Percentiles rank a stretch among this genome's conserved stretches.
Conservation (phyloP, 2,329 filamentous ascomycete genomes). For the Xenosphaeropsis pyriputrescens region DNA sequence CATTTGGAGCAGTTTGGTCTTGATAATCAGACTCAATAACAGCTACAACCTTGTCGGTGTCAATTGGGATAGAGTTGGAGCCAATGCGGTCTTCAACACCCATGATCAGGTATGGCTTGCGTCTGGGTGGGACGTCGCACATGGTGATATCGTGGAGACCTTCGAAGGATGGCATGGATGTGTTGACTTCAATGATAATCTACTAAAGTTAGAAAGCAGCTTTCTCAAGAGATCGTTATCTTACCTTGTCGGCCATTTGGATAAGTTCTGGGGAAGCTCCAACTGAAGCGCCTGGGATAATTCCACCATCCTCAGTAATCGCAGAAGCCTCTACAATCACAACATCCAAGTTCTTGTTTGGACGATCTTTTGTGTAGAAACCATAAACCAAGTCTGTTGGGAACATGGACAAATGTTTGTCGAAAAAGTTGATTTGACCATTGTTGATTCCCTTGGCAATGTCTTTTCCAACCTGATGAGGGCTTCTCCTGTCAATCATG, state of each 20-base stretch:
- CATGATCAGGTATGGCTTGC: conserved; percentile 81
- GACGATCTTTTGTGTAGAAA: conserved; percentile 71
- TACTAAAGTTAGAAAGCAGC: conserved; percentile 7
- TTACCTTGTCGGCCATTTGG: conserved; percentile 75
- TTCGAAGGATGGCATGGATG: conserved; percentile 68
- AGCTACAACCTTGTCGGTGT: conserved; percentile 72
- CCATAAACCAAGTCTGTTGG: conserved; percentile 76
- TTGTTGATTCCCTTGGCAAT: conserved; percentile 86
- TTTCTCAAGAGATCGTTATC: not conserved
- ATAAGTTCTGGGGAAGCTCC: conserved; percentile 76
- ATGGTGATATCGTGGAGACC: conserved; percentile 85
- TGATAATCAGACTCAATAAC: conserved; percentile 76
- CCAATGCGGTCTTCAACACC: conserved; percentile 77
- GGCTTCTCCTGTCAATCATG: conserved; percentile 77
- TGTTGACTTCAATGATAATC: conserved; percentile 89
- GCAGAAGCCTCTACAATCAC: conserved; percentile 75
- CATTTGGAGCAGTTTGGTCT: conserved; percentile 56
- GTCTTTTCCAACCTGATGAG: conserved; percentile 81
- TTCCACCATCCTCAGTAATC: conserved; percentile 78
- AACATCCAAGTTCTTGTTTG: conserved; percentile 60
- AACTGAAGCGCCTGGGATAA: conserved; percentile 75
- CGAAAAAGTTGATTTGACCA: conserved; percentile 81
- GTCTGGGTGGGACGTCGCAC: conserved; percentile 65
- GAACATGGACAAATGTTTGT: conserved; percentile 91
- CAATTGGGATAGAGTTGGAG: conserved; percentile 66